Evolutionary conservation across 2,329 filamentous ascomycete species (phyloP), one percentile per base, ranked within the genome.

Genomic region (Fusarium sambucinum): DNA sequence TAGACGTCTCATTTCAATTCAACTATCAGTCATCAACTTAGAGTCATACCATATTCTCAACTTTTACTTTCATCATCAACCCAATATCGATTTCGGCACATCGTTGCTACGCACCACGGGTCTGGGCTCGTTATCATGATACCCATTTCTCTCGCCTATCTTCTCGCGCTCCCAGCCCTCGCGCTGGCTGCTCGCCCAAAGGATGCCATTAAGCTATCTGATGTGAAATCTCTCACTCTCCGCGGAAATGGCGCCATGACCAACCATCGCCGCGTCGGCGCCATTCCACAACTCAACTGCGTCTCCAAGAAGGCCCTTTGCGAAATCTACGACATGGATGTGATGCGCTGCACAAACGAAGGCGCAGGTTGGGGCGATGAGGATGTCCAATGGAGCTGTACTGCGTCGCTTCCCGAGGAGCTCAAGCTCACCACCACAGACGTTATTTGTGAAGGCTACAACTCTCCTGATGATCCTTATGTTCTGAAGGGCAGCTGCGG

Each of bases 401-500:
- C 88, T 7, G 87, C 89, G 0, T 78, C 80, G 3, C 78, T 91
- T 17, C 89, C 89, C 1, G 80, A 84, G 23, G 86, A 89, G 74
- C 84, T 91, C 66, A 87, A 86, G 79, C 87, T 98, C 29, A 94
- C 93, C 59, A 86, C 87, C 64, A 97, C 95, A 13, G 94, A 98
- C 66, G 95, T 98, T 56, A 84, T 94, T 13, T 99, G 96, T 79
- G 95, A 99, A 76, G 95, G 96, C 13, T 98, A 97, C 80, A 83
- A 87, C 59, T 84, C 82, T 16, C 80, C 90, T 1, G 88, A 95
- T 46, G 96, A 98, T 77, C 88, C 89, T 0, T 96, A 93, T 78
- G 87, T 98, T n/a, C 81, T 98, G 55, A 94, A 92, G 74, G 96
- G 96, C 23, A 96, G 92, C 78, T 98, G 95, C 79, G 96, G 92